Evolutionary conservation across 2,329 filamentous ascomycete genomes (phyloP), one percentile per base, ranked within the genome.

Genomic region (Apiospora marii): DNA sequence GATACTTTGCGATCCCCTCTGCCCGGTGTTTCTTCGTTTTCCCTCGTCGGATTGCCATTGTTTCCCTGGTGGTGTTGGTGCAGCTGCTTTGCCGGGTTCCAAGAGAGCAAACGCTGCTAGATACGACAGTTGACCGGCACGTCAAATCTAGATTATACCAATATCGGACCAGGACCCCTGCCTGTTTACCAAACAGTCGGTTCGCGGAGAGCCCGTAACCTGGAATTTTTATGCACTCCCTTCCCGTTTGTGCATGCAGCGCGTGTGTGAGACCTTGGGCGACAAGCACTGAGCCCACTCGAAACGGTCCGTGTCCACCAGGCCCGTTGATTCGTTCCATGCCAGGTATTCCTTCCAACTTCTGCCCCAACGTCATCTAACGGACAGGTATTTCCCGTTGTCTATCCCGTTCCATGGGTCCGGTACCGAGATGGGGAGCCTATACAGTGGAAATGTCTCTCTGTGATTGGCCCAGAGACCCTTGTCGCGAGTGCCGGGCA

Each of bases 201-300:
- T 64, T 64, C 58, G 10, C 51, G 14, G 16, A 37, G 13, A 5
- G 16, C 22, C 14, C 14, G 37, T 27, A 37, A 34, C 53, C 58
- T 64, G 10, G 34, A 37, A 64, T 37, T 41, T 27, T 37, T 61
- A 16, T 64, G 58, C 58, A 64, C 16, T 64, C 12, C 16, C 34
- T 64, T n/a, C 30, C 30, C 58, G 58, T 41, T 64, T 64, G 58
- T 64, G 58, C 58, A 64, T 64, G 58, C 58, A 19, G 58, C 58
- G 22, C 4, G 58, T 64, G 53, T 37, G 58, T 7, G 53, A 58
- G 27, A 34, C 53, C 19, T 4, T 58, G 53, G 53, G 53, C 12
- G 53, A 41, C 19, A 6, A 41, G 58, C 58, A 30, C 34, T 64
- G 30, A 58, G 51, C 53, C 53, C 27, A 34, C 27, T 58, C 53